Evolutionary conservation across 2,329 filamentous ascomycete species (phyloP).

Genomic region (Torrubiellomyces zombiae): DNA sequence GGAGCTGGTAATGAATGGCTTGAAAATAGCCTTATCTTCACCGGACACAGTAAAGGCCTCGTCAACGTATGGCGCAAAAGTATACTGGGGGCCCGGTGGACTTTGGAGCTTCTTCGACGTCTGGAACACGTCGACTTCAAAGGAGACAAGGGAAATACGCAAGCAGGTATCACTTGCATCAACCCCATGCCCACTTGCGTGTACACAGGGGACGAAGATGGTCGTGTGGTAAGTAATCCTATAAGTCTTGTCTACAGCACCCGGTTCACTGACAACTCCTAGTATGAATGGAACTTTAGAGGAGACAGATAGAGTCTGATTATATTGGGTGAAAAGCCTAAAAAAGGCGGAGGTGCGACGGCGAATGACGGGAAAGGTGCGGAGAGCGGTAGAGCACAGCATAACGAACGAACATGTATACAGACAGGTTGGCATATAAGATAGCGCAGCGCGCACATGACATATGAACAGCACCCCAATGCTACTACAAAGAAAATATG

Average conservation of each 20-base stretch:
- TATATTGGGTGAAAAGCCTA: no score
- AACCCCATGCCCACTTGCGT: slow-evolving; percentile 66
- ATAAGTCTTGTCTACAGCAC: no score
- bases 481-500: slow-evolving; percentile 1
- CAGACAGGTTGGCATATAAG: no score
- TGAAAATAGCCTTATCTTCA: slow-evolving; percentile 72
- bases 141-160: slow-evolving; percentile 40
- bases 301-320: slow-evolving; percentile 33
- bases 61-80: slow-evolving; percentile 62
- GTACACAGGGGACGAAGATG: slow-evolving; percentile 89
- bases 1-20: slow-evolving; percentile 83
- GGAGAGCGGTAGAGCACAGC: no score
- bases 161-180: slow-evolving; percentile 70
- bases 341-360: no score
- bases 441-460: no score
- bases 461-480: no score
- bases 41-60: slow-evolving; percentile 67
- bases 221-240: slow-evolving; percentile 58
- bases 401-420: no score
- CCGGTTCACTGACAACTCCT: slow-evolving; percentile 3
- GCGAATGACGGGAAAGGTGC: no score
- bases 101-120: slow-evolving; percentile 60
- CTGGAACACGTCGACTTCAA: slow-evolving; percentile 63
- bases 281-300: slow-evolving; percentile 49
- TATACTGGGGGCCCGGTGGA: slow-evolving; percentile 45